These are phyloP conservation scores for Neolentinus lepideus DNA, from an alignment of 1,284 basidiomycete species.

Conservation along the genomic window DNA sequence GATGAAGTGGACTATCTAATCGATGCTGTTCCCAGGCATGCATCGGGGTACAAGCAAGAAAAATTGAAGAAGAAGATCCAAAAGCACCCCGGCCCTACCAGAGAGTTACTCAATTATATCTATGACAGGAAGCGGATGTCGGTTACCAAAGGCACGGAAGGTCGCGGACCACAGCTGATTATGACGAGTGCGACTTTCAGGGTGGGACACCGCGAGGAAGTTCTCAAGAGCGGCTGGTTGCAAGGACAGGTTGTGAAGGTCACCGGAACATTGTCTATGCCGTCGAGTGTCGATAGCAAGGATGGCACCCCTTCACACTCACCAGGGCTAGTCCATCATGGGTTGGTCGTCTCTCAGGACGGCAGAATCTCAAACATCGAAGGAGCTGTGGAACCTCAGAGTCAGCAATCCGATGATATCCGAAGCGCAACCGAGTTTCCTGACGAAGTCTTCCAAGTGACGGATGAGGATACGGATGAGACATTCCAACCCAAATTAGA, in stretches of 20 bases:
- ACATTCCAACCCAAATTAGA: neutral
- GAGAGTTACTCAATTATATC: slow-evolving; percentile 49
- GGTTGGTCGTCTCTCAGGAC: slow-evolving; percentile 49
- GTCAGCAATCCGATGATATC: slow-evolving; percentile 3
- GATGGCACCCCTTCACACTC: slow-evolving; percentile 21
- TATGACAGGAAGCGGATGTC: slow-evolving; percentile 22
- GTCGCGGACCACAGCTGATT: slow-evolving; percentile 46
- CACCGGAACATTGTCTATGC: slow-evolving; percentile 16
- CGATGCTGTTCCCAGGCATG: slow-evolving; percentile 34
- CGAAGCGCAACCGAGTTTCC: neutral
- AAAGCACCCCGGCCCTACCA: slow-evolving; percentile 51
- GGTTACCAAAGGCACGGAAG: neutral
- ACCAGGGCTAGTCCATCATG: slow-evolving; percentile 43
- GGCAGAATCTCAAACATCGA: slow-evolving; percentile 44
- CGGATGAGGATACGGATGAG: neutral
- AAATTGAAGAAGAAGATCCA: slow-evolving; percentile 33
- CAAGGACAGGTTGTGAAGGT: slow-evolving; percentile 34
- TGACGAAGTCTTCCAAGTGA: neutral
- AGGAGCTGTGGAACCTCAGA: slow-evolving; percentile 16
- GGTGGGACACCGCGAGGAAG: slow-evolving; percentile 40
- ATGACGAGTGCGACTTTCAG: slow-evolving; percentile 65
- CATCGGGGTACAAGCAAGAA: slow-evolving; percentile 26
- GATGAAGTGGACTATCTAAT: slow-evolving; percentile 73
- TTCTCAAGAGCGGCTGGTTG: slow-evolving; percentile 51
- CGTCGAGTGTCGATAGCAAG: slow-evolving; percentile 5